Evolutionary conservation across 2,329 filamentous ascomycete genomes (phyloP).

Genomic region (Calonectria crousiana): DNA sequence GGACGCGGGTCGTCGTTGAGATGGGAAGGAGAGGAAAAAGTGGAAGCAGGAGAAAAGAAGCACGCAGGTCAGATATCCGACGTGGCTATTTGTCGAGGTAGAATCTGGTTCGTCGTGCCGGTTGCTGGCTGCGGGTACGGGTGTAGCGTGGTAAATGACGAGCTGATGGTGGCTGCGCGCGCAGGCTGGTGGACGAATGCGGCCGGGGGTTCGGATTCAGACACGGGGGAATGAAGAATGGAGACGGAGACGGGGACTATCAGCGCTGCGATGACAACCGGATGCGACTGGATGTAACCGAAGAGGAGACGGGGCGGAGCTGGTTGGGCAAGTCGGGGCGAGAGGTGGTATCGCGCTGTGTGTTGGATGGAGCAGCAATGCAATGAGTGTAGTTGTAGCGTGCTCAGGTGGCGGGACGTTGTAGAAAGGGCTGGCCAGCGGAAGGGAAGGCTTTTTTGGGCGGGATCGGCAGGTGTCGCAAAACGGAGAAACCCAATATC

Average conservation of each 20-base stretch:
- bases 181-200: slow-evolving; percentile 16
- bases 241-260: slow-evolving; percentile 9
- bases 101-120: background rate
- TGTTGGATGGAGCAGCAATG: background rate
- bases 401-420: slow-evolving; percentile 4
- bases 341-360: background rate
- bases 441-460: background rate
- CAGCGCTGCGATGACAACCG: slow-evolving; percentile 22
- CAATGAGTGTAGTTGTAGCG: background rate
- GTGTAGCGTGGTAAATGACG: slow-evolving; percentile 15
- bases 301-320: background rate
- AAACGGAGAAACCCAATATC: slow-evolving; percentile 12
- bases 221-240: slow-evolving; percentile 16
- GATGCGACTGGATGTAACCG: slow-evolving; percentile 22
- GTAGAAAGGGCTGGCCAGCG: slow-evolving; percentile 7
- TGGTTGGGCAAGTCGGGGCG: background rate
- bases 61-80: background rate
- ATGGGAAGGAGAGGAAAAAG: background rate
- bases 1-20: slow-evolving; percentile 22
- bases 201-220: slow-evolving; percentile 9
- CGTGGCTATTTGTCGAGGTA: slow-evolving; percentile 6
- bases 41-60: slow-evolving; percentile 7
- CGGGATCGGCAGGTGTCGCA: slow-evolving; percentile 11
- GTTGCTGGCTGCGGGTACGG: slow-evolving; percentile 10
- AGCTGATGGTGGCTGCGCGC: slow-evolving; percentile 14